phyloP scores from a whole-genome alignment of 768 basidiomycete species.

The Serendipita sp. region DNA sequence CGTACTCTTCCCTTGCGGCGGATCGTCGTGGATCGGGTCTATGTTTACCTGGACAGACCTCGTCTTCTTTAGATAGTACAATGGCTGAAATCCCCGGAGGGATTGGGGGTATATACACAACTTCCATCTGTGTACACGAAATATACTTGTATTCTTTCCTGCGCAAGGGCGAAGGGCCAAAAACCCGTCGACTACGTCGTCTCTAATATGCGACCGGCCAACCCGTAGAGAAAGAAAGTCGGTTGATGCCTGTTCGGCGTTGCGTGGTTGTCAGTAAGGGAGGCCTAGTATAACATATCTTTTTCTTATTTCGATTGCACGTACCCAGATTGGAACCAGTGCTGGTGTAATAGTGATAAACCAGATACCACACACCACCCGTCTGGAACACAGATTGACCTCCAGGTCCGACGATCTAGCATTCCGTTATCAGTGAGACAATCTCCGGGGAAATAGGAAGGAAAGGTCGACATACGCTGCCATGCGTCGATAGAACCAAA shows the following conservation, averaged over 20 bases:
- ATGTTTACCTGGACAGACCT: no score
- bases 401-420: constrained; percentile 36
- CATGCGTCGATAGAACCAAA: constrained; percentile 2
- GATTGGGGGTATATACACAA: no score
- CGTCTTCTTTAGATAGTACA: no score
- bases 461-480: neutral
- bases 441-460: neutral
- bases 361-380: constrained; percentile 28
- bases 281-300: neutral
- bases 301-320: neutral
- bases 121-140: no score
- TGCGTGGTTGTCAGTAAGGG: constrained; percentile 15
- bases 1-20: no score
- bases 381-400: constrained; percentile 30
- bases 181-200: no score
- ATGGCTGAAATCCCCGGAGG: no score
- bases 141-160: no score
- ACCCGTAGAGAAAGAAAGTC: constrained; percentile 31
- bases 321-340: constrained; percentile 15
- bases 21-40: no score
- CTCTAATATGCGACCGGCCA: constrained; percentile 26
- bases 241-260: constrained; percentile 29
- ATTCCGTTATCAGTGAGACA: neutral
- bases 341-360: constrained; percentile 39
- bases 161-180: no score